Evolutionary conservation across 1,139 yeast genomes (phyloP).

Genomic region (Pichia sp.): DNA sequence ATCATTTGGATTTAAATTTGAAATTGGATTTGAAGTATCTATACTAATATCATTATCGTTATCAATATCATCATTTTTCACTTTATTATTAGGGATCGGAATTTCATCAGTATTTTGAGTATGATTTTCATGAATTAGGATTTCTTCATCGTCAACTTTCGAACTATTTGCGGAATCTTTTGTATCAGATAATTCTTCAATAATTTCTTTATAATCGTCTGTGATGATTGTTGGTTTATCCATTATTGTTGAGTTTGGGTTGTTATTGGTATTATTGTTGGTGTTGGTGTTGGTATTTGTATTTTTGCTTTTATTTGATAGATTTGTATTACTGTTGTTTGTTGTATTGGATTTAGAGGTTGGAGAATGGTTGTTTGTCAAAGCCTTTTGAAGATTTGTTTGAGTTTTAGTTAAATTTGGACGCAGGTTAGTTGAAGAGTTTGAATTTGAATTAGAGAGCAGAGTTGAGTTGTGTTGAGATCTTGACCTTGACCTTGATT

Average conservation of each 20-base stretch:
- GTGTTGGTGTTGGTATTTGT: neutral
- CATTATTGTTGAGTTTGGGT: neutral
- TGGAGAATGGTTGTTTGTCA: constrained; percentile 13
- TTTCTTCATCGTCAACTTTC: constrained; percentile 26
- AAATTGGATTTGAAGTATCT: constrained; percentile 9
- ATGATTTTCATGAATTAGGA: constrained; percentile 15
- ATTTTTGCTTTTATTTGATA: neutral
- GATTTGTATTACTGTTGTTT: neutral
- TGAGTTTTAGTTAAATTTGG: constrained; percentile 27
- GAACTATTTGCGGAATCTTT: constrained; percentile 29
- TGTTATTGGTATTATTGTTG: neutral
- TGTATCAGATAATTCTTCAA: constrained; percentile 23
- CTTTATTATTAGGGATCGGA: neutral
- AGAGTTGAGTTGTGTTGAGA: constrained; percentile 7
- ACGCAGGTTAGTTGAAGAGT: constrained; percentile 7
- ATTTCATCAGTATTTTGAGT: constrained; percentile 15
- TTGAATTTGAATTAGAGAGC: neutral
- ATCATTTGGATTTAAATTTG: constrained; percentile 6
- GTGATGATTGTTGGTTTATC: neutral
- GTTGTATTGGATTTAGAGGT: constrained; percentile 1
- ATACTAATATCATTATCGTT: neutral
- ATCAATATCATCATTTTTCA: neutral
- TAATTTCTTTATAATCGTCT: constrained; percentile 6
- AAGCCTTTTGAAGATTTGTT: constrained; percentile 28
- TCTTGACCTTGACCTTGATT: no score